phyloP scores from a whole-genome alignment of 495 filamentous ascomycete species.

The Xylaria nigripes region DNA sequence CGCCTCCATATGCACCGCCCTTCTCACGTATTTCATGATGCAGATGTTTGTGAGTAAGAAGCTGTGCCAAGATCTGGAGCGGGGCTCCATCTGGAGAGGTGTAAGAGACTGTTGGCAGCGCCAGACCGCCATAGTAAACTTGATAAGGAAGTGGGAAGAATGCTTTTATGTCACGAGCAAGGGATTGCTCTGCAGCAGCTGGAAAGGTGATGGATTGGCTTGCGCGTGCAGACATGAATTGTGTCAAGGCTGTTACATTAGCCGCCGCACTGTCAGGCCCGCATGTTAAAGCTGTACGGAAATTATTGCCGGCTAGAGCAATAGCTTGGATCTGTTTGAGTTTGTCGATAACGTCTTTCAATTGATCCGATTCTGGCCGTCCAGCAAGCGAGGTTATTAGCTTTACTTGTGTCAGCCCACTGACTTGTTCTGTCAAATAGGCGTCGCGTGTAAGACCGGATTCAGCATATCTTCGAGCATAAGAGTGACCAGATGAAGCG shows the following conservation, averaged over 20 bases:
- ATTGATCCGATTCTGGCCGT: conserved; percentile 49
- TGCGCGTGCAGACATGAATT: conserved; percentile 59
- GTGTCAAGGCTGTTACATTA: conserved; percentile 66
- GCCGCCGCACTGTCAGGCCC: conserved; percentile 55
- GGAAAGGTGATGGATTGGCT: conserved; percentile 32
- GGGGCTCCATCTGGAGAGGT: conserved; percentile 63
- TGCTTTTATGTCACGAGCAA: conserved; percentile 50
- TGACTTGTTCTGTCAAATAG: conserved; percentile 67
- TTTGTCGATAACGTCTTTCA: conserved; percentile 71
- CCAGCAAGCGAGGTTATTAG: conserved; percentile 58
- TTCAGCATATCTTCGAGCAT: conserved; percentile 72
- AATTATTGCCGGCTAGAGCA: conserved; percentile 50
- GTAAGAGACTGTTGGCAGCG: conserved; percentile 80
- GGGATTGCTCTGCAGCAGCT: conserved; percentile 20
- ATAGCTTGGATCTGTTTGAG: conserved; percentile 78
- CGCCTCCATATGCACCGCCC: conserved; percentile 91
- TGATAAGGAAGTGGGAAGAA: conserved; percentile 96
- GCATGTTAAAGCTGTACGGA: conserved; percentile 84
- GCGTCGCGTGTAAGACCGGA: conserved; percentile 66
- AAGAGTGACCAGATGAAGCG: conserved; percentile 78
- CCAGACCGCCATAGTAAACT: conserved; percentile 82
- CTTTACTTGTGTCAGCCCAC: conserved; percentile 79
- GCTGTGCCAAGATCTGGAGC: conserved; percentile 79
- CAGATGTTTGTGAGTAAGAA: conserved; percentile 93
- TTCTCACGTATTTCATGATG: conserved; percentile 98